These are phyloP conservation scores for Phoenix roebelenii DNA, from an alignment of 176 grass and related monocot species.

Conservation along the genomic window DNA sequence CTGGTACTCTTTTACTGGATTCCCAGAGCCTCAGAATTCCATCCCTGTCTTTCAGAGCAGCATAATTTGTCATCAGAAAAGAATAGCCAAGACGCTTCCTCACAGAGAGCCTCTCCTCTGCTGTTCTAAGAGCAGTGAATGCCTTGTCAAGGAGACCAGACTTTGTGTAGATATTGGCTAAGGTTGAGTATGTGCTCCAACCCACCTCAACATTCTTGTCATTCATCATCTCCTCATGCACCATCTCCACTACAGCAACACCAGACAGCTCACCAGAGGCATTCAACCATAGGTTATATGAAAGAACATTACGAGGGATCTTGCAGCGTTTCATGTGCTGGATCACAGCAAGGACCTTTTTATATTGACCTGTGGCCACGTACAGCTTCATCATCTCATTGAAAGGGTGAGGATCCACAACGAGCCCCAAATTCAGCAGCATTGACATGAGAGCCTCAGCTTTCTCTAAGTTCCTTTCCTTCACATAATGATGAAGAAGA, in stretches of 20 bases:
- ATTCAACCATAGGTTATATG: slow-evolving; percentile 74
- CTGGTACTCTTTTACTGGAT: slow-evolving; percentile 49
- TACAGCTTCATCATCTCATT: slow-evolving; percentile 87
- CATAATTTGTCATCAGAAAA: slow-evolving; percentile 85
- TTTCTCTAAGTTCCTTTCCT: slow-evolving; percentile 46
- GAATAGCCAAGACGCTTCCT: slow-evolving; percentile 47
- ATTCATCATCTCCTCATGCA: slow-evolving; percentile 56
- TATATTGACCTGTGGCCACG: slow-evolving; percentile 37
- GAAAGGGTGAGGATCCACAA: slow-evolving; percentile 59
- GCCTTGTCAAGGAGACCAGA: slow-evolving; percentile 37
- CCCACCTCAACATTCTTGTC: slow-evolving; percentile 57
- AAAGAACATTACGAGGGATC: slow-evolving; percentile 47
- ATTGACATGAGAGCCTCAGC: slow-evolving; percentile 61
- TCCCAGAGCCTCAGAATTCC: slow-evolving; percentile 66
- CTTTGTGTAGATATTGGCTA: slow-evolving; percentile 54
- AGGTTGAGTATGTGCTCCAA: slow-evolving; percentile 79
- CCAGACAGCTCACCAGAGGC: slow-evolving; percentile 40
- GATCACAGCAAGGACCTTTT: slow-evolving; percentile 42
- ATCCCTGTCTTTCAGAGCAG: slow-evolving; percentile 40
- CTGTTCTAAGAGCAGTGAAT: slow-evolving; percentile 38
- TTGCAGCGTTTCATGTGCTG: slow-evolving; percentile 57
- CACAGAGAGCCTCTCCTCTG: slow-evolving; percentile 61
- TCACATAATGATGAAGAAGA: slow-evolving; percentile 74
- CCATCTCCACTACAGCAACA: slow-evolving; percentile 32
- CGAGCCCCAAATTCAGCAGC: slow-evolving; percentile 53